phyloP scores from a whole-genome alignment of 2,329 filamentous ascomycete genomes.

The Alternaria metachromatica region DNA sequence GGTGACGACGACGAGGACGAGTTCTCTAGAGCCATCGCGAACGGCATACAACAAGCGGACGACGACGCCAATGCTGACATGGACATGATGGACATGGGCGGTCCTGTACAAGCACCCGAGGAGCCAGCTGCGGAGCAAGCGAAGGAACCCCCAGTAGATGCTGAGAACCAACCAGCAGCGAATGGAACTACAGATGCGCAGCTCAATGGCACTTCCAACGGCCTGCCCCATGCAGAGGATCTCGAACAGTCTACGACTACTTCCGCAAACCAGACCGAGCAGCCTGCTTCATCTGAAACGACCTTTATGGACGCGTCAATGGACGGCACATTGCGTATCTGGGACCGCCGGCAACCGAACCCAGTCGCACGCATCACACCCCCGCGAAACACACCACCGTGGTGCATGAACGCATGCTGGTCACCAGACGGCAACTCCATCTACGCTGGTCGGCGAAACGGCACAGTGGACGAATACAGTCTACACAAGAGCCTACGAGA shows the following conservation, averaged over 20 bases:
- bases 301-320: slow-evolving; percentile 90
- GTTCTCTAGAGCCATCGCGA: slow-evolving; percentile 75
- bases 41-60: slow-evolving; percentile 54
- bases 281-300: slow-evolving; percentile 66
- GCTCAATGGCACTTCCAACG: slow-evolving; percentile 47
- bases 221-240: slow-evolving; percentile 61
- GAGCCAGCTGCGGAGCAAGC: slow-evolving; percentile 22
- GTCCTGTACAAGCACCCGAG: slow-evolving; percentile 51
- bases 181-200: slow-evolving; percentile 32
- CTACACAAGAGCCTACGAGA: slow-evolving; percentile 79
- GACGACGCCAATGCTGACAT: slow-evolving; percentile 51
- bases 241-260: slow-evolving; percentile 30
- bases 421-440: slow-evolving; percentile 94
- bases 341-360: slow-evolving; percentile 80
- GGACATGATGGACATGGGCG: slow-evolving; percentile 55
- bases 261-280: slow-evolving; percentile 46
- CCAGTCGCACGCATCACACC: slow-evolving; percentile 82
- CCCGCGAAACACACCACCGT: slow-evolving; percentile 79
- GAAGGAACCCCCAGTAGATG: slow-evolving; percentile 27
- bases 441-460: slow-evolving; percentile 88
- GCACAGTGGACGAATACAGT: slow-evolving; percentile 92
- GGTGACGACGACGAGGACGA: slow-evolving; percentile 87
- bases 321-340: slow-evolving; percentile 88
- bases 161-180: slow-evolving; percentile 19
- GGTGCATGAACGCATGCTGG: slow-evolving; percentile 98